A percentile compares a stretch with the other conserved stretches of the same genome.
phyloP scores from a whole-genome alignment of 345 rosid species.

The Linum usitatissimum region DNA sequence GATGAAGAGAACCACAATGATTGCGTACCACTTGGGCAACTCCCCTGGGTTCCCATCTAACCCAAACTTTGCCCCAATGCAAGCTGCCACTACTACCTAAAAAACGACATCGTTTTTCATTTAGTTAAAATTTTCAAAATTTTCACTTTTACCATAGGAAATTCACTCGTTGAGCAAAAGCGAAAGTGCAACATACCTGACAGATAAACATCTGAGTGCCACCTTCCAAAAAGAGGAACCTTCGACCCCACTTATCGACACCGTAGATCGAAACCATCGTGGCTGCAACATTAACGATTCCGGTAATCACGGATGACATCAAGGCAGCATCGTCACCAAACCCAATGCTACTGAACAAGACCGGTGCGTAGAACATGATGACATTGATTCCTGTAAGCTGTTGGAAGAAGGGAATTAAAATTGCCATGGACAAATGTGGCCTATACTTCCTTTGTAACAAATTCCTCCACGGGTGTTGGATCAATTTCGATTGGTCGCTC shows the following conservation, averaged over 20 bases:
- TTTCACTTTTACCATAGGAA: too few species aligned
- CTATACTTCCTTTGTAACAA: slow-evolving; percentile 69
- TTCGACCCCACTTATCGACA: slow-evolving; percentile 82
- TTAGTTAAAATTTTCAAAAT: too few species aligned
- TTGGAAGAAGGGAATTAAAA: slow-evolving; percentile 71
- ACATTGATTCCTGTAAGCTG: slow-evolving; percentile 82
- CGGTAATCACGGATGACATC: slow-evolving; percentile 79
- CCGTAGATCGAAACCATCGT: slow-evolving; percentile 66
- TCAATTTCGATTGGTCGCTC: slow-evolving; percentile 56
- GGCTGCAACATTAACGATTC: slow-evolving; percentile 50
- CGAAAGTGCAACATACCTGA: slow-evolving; percentile 35
- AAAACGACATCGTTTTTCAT: too few species aligned
- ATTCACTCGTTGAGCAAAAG: neutral
- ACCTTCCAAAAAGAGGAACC: slow-evolving; percentile 71
- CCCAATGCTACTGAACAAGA: slow-evolving; percentile 69
- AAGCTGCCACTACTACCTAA: slow-evolving; percentile 48
- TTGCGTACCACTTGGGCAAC: slow-evolving; percentile 73
- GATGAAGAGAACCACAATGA: slow-evolving; percentile 73
- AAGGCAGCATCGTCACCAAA: slow-evolving; percentile 52
- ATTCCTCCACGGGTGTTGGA: slow-evolving; percentile 76
- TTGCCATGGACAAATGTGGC: slow-evolving; percentile 71
- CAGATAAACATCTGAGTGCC: slow-evolving; percentile 77
- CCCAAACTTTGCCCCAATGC: slow-evolving; percentile 82
- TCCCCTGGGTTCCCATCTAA: slow-evolving; percentile 45
- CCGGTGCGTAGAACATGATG: slow-evolving; percentile 90